A percentile compares a stretch with the other conserved stretches of the same genome.
Evolutionary conservation across 805 yeast genomes (phyloP).

Genomic region (Naumovozyma castellii): DNA sequence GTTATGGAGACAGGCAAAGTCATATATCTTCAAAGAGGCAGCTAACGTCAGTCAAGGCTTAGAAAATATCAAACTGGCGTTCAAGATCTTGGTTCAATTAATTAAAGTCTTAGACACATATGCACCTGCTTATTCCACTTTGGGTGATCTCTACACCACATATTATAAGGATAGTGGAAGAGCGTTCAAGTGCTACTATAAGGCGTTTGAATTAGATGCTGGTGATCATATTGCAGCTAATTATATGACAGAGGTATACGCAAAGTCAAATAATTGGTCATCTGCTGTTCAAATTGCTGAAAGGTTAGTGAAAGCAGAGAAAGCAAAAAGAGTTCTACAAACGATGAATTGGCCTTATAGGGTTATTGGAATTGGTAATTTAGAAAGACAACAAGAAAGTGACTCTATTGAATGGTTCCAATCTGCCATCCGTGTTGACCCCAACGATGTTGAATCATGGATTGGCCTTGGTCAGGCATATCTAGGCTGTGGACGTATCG

Average conservation of each 20-base stretch:
- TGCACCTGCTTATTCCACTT: constrained; percentile 73
- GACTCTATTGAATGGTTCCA: constrained; percentile 87
- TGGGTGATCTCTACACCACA: constrained; percentile 65
- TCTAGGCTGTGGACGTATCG: constrained; percentile 69
- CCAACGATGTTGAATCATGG: constrained; percentile 75
- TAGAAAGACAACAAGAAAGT: constrained; percentile 62
- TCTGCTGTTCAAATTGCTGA: constrained; percentile 67
- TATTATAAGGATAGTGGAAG: constrained; percentile 49
- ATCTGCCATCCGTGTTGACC: constrained; percentile 61
- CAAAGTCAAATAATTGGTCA: constrained; percentile 69
- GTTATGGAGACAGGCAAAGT: constrained; percentile 67
- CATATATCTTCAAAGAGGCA: constrained; percentile 36
- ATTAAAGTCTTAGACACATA: constrained; percentile 52
- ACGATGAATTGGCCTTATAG: constrained; percentile 76
- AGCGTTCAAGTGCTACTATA: constrained; percentile 79
- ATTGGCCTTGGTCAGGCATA: constrained; percentile 96
- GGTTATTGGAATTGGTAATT: constrained; percentile 67
- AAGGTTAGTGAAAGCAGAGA: constrained; percentile 55
- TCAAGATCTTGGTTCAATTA: constrained; percentile 48
- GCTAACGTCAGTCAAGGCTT: constrained; percentile 10
- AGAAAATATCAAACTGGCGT: constrained; percentile 39
- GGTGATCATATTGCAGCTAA: constrained; percentile 68
- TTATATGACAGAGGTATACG: constrained; percentile 59
- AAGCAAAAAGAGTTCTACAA: constrained; percentile 42
- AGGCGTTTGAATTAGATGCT: constrained; percentile 80